phyloP scores from a whole-genome alignment of 306 rosid species.

The Begonia peltatifolia region DNA sequence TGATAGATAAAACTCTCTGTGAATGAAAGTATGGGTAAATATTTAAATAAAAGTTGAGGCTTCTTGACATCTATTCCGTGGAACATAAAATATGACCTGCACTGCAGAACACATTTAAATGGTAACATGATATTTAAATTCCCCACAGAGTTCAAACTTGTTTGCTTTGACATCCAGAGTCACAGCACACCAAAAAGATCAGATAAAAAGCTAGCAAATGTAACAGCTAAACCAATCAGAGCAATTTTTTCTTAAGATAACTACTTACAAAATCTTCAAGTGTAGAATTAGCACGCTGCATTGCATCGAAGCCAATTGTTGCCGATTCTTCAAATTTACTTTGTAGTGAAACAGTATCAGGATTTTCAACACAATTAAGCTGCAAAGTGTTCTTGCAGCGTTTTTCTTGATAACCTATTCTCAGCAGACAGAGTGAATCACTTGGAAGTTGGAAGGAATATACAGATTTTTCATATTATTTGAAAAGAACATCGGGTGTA shows the following conservation, averaged over 20 bases:
- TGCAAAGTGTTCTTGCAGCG: constrained; percentile 17
- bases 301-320: constrained; percentile 57
- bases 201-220: too few species aligned
- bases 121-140: not conserved
- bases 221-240: too few species aligned
- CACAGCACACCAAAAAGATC: not conserved
- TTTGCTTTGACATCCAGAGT: not conserved
- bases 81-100: constrained; percentile 94
- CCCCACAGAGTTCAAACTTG: too few species aligned
- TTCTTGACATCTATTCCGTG: constrained; percentile 69
- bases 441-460: too few species aligned
- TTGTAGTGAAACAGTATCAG: constrained; percentile 11
- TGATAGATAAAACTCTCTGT: constrained; percentile 83
- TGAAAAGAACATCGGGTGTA: not conserved
- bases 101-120: constrained; percentile 28
- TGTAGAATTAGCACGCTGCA: constrained; percentile 80
- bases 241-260: not conserved
- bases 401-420: not conserved
- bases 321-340: constrained; percentile 26
- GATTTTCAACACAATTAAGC: constrained; percentile 13
- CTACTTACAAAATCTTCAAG: constrained; percentile 88
- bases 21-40: constrained; percentile 70
- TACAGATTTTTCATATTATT: too few species aligned
- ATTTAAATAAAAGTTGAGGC: constrained; percentile 54
- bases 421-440: too few species aligned